A percentile compares a stretch with the other conserved stretches of the same genome.
Evolutionary conservation across 2,329 filamentous ascomycete species (phyloP).

Genomic region (Westerdykella sp.): DNA sequence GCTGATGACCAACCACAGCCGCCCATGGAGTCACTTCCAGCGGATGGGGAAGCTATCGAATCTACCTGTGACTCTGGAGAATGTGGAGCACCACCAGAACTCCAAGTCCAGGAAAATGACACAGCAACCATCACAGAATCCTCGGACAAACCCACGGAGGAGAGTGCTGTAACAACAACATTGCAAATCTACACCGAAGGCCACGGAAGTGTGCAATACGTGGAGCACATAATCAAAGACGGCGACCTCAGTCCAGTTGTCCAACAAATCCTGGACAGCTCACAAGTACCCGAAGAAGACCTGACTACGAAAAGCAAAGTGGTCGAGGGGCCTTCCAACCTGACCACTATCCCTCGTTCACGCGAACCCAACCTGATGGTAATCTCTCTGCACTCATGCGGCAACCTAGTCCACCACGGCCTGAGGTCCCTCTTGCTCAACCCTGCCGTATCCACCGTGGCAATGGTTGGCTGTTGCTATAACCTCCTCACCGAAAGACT

Average conservation of each 20-base stretch:
- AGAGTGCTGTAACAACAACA: conserved; percentile 23
- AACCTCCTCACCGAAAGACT: conserved; percentile 90
- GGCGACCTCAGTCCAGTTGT: conserved; percentile 66
- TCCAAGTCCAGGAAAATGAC: background rate
- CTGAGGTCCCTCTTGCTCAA: conserved; percentile 82
- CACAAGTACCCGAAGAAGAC: conserved; percentile 21
- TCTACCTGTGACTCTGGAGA: background rate
- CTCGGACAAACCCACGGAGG: background rate
- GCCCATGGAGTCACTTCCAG: background rate
- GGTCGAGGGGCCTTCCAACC: conserved; percentile 18
- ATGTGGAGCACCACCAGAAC: background rate
- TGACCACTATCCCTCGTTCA: conserved; percentile 25
- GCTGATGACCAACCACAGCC: conserved; percentile 1
- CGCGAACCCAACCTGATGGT: conserved; percentile 60
- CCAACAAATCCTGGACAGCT: conserved; percentile 51
- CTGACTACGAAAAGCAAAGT: conserved; percentile 16
- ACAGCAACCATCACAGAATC: background rate
- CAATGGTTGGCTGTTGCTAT: conserved; percentile 97
- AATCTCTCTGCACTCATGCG: conserved; percentile 93
- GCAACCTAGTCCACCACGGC: conserved; percentile 93
- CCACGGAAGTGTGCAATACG: conserved; percentile 67
- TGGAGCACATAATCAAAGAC: conserved; percentile 66
- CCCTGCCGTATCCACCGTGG: conserved; percentile 77
- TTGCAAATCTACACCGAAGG: conserved; percentile 49
- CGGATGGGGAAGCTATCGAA: background rate